Percentiles rank a stretch among this genome's conserved stretches.
Evolutionary conservation across 805 yeast genomes (phyloP).

Genomic region (Grigorovia humatica): DNA sequence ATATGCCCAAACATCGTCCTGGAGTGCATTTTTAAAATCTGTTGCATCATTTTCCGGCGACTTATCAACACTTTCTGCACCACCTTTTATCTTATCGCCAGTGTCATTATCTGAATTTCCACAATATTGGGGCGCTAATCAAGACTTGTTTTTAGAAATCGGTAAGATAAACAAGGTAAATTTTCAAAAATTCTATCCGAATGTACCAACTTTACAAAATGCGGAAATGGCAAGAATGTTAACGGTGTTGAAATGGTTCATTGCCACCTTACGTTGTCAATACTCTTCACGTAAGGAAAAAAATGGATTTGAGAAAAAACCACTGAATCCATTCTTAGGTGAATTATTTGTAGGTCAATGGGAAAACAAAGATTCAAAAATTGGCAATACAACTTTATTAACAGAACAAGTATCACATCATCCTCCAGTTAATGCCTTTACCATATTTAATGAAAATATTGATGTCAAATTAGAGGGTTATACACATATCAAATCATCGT

Average conservation of each 20-base stretch:
- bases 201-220: constrained; percentile 36
- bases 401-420: constrained; percentile 96
- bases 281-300: constrained; percentile 86
- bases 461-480: constrained; percentile 73
- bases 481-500: constrained; percentile 76
- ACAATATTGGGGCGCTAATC: constrained; percentile 93
- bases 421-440: constrained; percentile 91
- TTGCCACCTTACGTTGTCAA: constrained; percentile 84
- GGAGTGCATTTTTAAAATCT: constrained; percentile 87
- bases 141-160: constrained; percentile 72
- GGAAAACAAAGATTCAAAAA: constrained; percentile 44
- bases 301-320: constrained; percentile 91
- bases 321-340: constrained; percentile 91
- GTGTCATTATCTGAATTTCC: constrained; percentile 84
- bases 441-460: constrained; percentile 62
- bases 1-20: constrained; percentile 41
- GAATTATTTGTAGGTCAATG: constrained; percentile 89
- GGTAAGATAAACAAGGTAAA: constrained; percentile 29
- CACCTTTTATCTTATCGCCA: constrained; percentile 90
- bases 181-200: constrained; percentile 10
- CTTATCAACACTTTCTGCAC: constrained; percentile 87
- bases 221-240: constrained; percentile 45
- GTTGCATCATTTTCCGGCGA: constrained; percentile 91
- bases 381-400: constrained; percentile 68
- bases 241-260: constrained; percentile 83